Conservation (phyloP, 768 basidiomycete species). For the Kwoniella mangroviensis region DNA sequence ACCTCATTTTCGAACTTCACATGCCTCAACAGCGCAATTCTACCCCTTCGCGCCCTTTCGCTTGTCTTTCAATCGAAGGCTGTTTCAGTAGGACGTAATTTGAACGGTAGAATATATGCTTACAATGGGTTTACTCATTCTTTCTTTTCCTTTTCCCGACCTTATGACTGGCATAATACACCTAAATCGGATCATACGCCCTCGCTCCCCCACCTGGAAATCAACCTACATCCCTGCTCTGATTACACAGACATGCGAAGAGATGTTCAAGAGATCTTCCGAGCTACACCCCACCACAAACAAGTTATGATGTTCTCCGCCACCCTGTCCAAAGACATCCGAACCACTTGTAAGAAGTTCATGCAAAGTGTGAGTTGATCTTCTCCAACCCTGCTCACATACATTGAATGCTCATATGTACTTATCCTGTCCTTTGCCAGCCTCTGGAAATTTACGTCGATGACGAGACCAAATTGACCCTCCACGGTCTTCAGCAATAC, state of each 20-base stretch:
- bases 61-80: neutral
- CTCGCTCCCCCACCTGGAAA: neutral
- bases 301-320: conserved; percentile 99
- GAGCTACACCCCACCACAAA: conserved; percentile 97
- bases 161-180: neutral
- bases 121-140: conserved; percentile 29
- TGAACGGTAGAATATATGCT: conserved; percentile 20
- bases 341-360: conserved; percentile 98
- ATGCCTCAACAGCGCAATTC: neutral
- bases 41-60: neutral
- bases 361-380: conserved; percentile 85
- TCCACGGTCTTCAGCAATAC: conserved; percentile 98
- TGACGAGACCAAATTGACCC: conserved; percentile 96
- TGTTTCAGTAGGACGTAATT: neutral
- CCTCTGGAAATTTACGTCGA: conserved; percentile 99
- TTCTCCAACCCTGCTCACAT: conserved; percentile 1
- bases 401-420: conserved; percentile 17
- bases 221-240: neutral
- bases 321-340: conserved; percentile 94
- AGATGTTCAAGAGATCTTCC: conserved; percentile 99
- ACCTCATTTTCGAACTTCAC: neutral
- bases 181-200: too few species aligned
- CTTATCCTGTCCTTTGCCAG: conserved; percentile 60
- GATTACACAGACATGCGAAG: conserved; percentile 93
- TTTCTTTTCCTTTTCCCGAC: neutral